Evolutionary conservation across 2,329 filamentous ascomycete species (phyloP).

Genomic region (Bipolaris gigantea): DNA sequence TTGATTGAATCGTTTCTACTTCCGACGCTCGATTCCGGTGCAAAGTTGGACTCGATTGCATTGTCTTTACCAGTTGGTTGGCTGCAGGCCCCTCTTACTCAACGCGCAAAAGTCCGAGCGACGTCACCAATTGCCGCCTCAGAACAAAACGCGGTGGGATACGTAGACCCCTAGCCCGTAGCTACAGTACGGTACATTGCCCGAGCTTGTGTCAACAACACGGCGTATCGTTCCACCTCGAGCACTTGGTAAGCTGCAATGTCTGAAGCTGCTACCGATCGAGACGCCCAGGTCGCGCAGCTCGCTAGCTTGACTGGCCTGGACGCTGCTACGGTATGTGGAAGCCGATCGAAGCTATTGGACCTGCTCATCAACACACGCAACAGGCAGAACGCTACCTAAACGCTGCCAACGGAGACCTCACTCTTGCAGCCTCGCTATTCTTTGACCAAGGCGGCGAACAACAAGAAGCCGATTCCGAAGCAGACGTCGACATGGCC

Average conservation of each 20-base stretch:
- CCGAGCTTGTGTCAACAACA: slow-evolving; percentile 9
- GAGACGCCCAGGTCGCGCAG: slow-evolving; percentile 42
- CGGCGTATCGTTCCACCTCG: slow-evolving; percentile 1
- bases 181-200: background rate
- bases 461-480: slow-evolving; percentile 21
- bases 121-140: slow-evolving; percentile 12
- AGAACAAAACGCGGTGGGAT: slow-evolving; percentile 1
- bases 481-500: slow-evolving; percentile 40
- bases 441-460: slow-evolving; percentile 47
- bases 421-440: slow-evolving; percentile 50
- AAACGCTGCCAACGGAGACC: slow-evolving; percentile 49
- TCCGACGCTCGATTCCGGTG: background rate
- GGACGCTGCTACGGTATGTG: slow-evolving; percentile 36
- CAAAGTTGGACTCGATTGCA: background rate
- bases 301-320: slow-evolving; percentile 42
- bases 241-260: slow-evolving; percentile 21
- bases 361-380: slow-evolving; percentile 28
- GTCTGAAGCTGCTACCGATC: slow-evolving; percentile 37
- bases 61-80: too few species aligned
- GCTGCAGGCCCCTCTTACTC: too few species aligned
- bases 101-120: slow-evolving; percentile 2
- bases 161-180: slow-evolving; percentile 8
- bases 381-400: slow-evolving; percentile 50
- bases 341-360: slow-evolving; percentile 33
- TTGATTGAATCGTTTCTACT: background rate